Percentiles rank a stretch among this genome's conserved stretches.
phyloP scores from a whole-genome alignment of 345 rosid species.

The Sapria himalayana region DNA sequence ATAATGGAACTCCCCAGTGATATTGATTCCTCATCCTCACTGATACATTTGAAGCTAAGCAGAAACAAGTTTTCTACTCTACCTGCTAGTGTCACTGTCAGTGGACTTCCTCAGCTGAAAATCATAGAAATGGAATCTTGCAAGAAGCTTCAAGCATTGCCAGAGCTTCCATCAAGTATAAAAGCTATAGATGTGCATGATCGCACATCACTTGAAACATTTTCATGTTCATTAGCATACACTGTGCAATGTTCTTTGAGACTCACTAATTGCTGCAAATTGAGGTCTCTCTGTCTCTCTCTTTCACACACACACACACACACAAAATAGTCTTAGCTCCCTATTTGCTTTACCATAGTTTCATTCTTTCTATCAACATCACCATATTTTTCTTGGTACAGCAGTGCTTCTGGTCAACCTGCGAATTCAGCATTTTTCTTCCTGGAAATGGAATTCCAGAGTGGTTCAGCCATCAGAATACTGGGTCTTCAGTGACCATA shows the following conservation, averaged over 20 bases:
- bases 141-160: not conserved
- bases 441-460: conserved; percentile 7
- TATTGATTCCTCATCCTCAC: conserved; percentile 10
- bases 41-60: conserved; percentile 10
- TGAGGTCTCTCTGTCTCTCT: not conserved
- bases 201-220: conserved; percentile 5
- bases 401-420: not conserved
- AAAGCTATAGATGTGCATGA: not conserved
- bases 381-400: not conserved
- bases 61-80: conserved; percentile 11
- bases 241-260: not conserved
- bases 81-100: conserved; percentile 13
- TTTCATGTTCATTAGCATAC: not conserved
- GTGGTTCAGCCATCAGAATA: conserved; percentile 4
- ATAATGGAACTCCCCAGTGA: conserved; percentile 12
- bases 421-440: not conserved
- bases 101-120: conserved; percentile 5
- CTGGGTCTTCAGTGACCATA: not conserved
- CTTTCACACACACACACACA: not conserved
- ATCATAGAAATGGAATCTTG: conserved; percentile 1
- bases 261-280: conserved; percentile 1
- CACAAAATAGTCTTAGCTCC: not conserved
- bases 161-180: conserved; percentile 7
- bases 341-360: not conserved
- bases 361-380: no score